Evolutionary conservation across 257 asterid species (phyloP).

Genomic region (Buddleja alternifolia): DNA sequence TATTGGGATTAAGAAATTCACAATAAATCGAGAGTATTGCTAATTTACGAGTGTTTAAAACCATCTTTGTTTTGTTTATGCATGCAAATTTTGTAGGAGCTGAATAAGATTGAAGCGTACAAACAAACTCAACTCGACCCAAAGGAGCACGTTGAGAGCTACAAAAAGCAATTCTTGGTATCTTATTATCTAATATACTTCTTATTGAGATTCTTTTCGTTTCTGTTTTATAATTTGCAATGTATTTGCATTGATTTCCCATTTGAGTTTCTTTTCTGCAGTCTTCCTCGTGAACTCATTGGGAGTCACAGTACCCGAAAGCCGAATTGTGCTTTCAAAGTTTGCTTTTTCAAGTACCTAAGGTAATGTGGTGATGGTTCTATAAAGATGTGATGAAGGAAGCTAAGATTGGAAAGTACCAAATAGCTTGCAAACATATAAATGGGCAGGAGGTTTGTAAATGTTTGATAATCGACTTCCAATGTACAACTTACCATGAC

Average conservation of each 20-base stretch:
- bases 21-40: too few species aligned
- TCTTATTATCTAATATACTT: background rate
- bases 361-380: too few species aligned
- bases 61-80: background rate
- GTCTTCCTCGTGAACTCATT: slow-evolving; percentile 22
- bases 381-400: too few species aligned
- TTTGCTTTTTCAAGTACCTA: background rate
- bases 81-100: slow-evolving; percentile 52
- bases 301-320: background rate
- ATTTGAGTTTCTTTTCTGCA: slow-evolving; percentile 25
- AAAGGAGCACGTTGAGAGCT: slow-evolving; percentile 64
- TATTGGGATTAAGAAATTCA: background rate
- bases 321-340: background rate
- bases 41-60: too few species aligned
- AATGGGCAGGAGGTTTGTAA: too few species aligned
- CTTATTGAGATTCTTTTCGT: background rate
- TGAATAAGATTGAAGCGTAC: slow-evolving; percentile 82
- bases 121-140: slow-evolving; percentile 62
- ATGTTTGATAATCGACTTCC: too few species aligned
- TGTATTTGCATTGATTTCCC: background rate
- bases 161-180: slow-evolving; percentile 64
- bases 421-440: too few species aligned
- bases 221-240: background rate
- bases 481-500: too few species aligned
- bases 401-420: too few species aligned